Base-by-base conservation (phyloP, 1,139 yeast species). In the Geotrichum restrictum region DNA sequence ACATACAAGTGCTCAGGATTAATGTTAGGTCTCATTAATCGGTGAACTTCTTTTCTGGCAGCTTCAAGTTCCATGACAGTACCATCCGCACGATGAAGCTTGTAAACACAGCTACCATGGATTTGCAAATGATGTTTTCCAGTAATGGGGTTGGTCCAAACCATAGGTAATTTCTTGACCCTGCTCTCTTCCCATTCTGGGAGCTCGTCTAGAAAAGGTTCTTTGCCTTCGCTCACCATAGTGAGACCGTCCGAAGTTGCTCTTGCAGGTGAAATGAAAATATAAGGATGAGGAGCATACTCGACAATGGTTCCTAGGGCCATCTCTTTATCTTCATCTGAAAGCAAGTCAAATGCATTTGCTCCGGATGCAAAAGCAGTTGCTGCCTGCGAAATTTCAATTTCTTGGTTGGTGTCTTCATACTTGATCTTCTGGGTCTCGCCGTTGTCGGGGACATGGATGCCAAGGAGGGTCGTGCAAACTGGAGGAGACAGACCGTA, bases 281-380 rank as follows among this genome's bases (percentile, higher is more conserved):
- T 87, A 68, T 87, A 88, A 40, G 96, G 95, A 66, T 87, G 95
- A 45, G 96, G 96, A 16, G 95, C 95, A 66, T 88, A 88, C 53
- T 83, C 87, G 32, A 87, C 91, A 1, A 81, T 82, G 21, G 94
- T 84, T 63, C 78, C 76, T 55, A 86, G 75, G 1, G 89, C 95
- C 61, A 82, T 77, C 57, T 83, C 72, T 69, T 87, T 79, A 54
- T 87, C 93, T 63, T 81, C 88, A 1, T 76, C 80, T 29, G 83
- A 74, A 56, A 88, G 75, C 32, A 76, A 62, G 41, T 82, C 79
- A 64, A 84, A 88, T 0, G 95, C 94, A 51, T 76, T 79, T 43
- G 82, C 84, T 10, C 95, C 95, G 53, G 88, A 81, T n/a, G 85
- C 85, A 69, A 88, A 88, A 34, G 93, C 88, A 6, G 96, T 88